Conservation (phyloP, 1,284 basidiomycete species). For the Ceratobasidium sp. region DNA sequence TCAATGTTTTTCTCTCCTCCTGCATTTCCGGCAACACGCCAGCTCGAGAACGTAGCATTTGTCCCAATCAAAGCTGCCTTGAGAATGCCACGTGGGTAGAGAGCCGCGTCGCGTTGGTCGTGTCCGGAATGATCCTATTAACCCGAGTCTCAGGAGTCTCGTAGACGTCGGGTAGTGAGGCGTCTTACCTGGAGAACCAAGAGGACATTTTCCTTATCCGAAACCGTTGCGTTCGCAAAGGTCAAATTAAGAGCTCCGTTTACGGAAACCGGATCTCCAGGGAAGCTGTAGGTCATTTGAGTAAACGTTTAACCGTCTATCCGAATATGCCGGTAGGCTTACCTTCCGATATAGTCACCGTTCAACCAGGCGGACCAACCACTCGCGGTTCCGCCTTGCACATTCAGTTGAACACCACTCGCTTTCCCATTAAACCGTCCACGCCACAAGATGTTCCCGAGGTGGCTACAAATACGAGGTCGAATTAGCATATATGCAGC, state of each 20-base stretch:
- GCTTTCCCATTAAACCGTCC: constrained; percentile 45
- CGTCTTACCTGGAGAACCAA: constrained; percentile 35
- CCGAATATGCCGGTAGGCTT: not conserved
- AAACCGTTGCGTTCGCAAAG: constrained; percentile 41
- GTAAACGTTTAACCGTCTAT: not conserved
- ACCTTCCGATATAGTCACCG: constrained; percentile 37
- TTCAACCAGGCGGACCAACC: constrained; percentile 39
- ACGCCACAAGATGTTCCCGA: constrained; percentile 46
- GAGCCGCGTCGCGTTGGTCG: constrained; percentile 42
- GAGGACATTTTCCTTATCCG: constrained; percentile 44
- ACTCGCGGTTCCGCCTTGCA: constrained; percentile 39
- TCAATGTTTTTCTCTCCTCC: constrained; percentile 45
- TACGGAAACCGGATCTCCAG: constrained; percentile 29
- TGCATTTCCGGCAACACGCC: constrained; percentile 48
- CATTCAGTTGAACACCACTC: constrained; percentile 43
- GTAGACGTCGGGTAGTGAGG: not conserved
- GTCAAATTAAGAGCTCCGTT: constrained; percentile 40
- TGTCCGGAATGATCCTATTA: constrained; percentile 41
- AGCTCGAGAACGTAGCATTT: constrained; percentile 41
- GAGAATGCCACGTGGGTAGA: constrained; percentile 47
- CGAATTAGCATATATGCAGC: not conserved
- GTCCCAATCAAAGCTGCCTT: constrained; percentile 41
- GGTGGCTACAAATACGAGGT: constrained; percentile 11
- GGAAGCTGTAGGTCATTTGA: constrained; percentile 23
- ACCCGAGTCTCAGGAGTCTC: constrained; percentile 1